Base-by-base conservation (phyloP, 1,284 basidiomycete genomes). In the Pisolithus thermaeus region DNA sequence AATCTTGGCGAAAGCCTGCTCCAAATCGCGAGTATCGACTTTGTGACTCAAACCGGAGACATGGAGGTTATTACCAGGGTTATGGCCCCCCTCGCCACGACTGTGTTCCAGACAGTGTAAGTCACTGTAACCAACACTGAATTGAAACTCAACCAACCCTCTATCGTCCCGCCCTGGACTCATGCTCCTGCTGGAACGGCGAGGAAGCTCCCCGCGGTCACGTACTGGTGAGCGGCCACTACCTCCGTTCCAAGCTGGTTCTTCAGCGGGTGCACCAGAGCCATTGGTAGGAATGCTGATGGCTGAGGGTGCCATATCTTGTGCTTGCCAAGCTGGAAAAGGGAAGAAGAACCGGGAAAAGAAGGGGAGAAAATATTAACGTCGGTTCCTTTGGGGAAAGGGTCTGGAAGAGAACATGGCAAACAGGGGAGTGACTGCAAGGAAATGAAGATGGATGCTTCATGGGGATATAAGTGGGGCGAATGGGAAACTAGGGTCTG, bases 41-140 rank as follows among this genome's bases (percentile, higher is more conserved):
- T 76, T 77, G 65, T 84, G 78, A 59, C 84, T 84, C 49, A 99
- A 77, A 39, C 92, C 85, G 40, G 93, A 96, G 56, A 98, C 90
- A 67, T 99, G 96, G 38, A 99, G 78, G 73, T 98, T 98, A 76
- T 97, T 98, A 48, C 96, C 95, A 2, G 91, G 92, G 73, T 97
- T 97, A 53, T 72, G 70, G 39, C 72, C 73, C 18, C 68, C 73
- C 14, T 69, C 73, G 27, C 58, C 57, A 23, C 62, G 64, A 48
- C 60, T 50, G 46, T 5, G 14, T 18, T 35, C 14, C 41, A 40
- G 30, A 4, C 18, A 30, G 6, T 23, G 30, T 22, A 25, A 3
- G 37, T 53, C 28, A 56, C 20, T 37, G 37, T 30, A 25, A 50
- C 18, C 12, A 27, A 39, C 22, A n/a, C 47, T 47, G 52, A 18